Evolutionary conservation across 352 stramenopile genomes (phyloP), one percentile per base, ranked within the genome.

Genomic region (Peronospora tabacina): DNA sequence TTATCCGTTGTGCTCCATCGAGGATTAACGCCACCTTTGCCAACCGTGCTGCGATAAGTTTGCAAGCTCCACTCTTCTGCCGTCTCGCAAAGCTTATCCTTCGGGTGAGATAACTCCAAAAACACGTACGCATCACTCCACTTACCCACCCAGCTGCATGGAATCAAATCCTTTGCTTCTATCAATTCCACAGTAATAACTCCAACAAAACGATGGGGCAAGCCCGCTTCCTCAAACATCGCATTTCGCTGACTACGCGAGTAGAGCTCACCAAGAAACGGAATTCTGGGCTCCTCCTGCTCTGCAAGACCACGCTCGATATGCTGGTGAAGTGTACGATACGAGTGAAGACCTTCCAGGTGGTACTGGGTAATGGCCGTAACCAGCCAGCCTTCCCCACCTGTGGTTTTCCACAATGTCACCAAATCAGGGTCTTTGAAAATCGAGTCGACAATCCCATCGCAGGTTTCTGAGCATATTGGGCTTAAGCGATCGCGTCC

Each of bases 111-210:
- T n/a, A 88, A 56, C 34, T 78, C 60, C 15, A 92, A 61, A 42
- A 92, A 88, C 11, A 84, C 76, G 39, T 90, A 92, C 7, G 81
- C 68, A 44, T 92, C 53, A 50, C 73, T 87, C 78, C 72, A 83
- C 15, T 77, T 72, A 20, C 68, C 59, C 29, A 90, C 47, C 69
- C 76, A 84, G 22, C 70, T 79, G 30, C 82, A 84, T 19, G 78
- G 54, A 46, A 87, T 75, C 29, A 92, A 59, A n/a, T 87, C 70
- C 13, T 71, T 75, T 7, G 71, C 81, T 51, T 83, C 67, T n/a
- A 90, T 39, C 46, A 92, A 49, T 11, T 82, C 68, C 11, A 87
- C 81, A 44, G 60, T 85, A 16, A 92, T 48, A 7, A 78, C 65
- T 13, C 72, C 81, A 33, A 90, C 57, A 42, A 92, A 87, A 9